Evolutionary conservation across 306 rosid species (phyloP).

Genomic region (Herpetospermum pedunculosum): DNA sequence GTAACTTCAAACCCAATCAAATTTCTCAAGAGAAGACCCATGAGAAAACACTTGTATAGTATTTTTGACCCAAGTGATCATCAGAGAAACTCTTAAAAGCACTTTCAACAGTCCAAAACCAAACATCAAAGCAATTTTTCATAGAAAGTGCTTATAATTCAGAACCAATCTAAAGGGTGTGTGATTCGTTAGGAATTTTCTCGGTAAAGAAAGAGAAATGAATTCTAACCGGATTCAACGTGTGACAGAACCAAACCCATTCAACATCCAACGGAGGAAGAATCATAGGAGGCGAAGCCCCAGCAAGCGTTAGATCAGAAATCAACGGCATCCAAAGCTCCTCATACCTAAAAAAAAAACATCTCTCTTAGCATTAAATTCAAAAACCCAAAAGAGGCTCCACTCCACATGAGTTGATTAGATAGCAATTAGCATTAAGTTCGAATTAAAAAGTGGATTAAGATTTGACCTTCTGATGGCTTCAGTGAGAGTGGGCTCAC

Average conservation of each 20-base stretch:
- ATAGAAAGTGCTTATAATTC: neutral
- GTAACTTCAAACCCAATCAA: neutral
- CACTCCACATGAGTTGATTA: neutral
- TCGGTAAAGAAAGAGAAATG: neutral
- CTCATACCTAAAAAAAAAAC: conserved; percentile 35
- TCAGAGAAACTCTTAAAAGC: neutral
- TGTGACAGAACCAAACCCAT: conserved; percentile 97
- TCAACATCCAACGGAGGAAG: conserved; percentile 78
- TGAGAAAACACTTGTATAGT: neutral
- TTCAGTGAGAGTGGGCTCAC: conserved; percentile 27
- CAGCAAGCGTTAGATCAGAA: conserved; percentile 45
- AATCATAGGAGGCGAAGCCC: conserved; percentile 35
- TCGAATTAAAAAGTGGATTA: neutral
- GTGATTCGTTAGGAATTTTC: neutral
- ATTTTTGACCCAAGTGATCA: neutral
- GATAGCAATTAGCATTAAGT: neutral
- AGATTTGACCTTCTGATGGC: conserved; percentile 59
- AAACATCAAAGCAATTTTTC: neutral
- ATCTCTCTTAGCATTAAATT: conserved; percentile 12
- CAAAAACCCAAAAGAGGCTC: neutral
- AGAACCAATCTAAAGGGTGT: neutral
- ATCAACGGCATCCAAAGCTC: conserved; percentile 93
- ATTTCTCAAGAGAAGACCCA: neutral
- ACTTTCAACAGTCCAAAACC: neutral
- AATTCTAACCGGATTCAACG: conserved; percentile 41